phyloP scores from a whole-genome alignment of 140 eudicot species.

The Stevia rebaudiana region DNA sequence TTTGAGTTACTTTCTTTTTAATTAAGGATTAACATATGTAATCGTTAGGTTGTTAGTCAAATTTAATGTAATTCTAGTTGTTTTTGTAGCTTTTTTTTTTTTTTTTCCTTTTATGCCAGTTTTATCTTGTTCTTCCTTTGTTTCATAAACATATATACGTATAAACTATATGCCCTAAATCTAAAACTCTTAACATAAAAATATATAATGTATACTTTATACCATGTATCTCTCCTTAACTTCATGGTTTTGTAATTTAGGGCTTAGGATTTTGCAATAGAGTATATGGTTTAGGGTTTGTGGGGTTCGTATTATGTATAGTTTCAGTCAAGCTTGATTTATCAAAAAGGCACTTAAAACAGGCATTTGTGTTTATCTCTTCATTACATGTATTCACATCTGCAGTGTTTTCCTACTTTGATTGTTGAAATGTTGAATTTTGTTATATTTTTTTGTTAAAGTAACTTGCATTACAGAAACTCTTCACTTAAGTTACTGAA shows the following conservation, averaged over 20 bases:
- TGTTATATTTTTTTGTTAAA: not conserved
- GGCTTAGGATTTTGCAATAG: no score
- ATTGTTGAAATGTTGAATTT: not conserved
- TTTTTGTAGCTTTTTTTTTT: not conserved
- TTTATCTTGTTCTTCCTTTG: not conserved
- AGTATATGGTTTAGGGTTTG: not conserved
- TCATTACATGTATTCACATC: not conserved
- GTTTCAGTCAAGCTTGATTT: not conserved
- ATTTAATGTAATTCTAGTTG: not conserved
- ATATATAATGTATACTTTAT: not conserved
- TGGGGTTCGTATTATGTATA: not conserved
- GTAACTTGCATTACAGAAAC: not conserved
- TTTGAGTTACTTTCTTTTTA: not conserved
- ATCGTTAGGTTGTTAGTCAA: not conserved
- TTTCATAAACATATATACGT: no score
- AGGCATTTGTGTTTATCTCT: not conserved
- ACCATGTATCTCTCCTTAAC: no score
- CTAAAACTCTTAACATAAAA: no score
- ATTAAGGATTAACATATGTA: not conserved
- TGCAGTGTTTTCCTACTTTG: not conserved
- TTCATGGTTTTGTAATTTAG: not conserved
- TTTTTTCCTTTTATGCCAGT: not conserved
- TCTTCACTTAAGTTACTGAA: not conserved
- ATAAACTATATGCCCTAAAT: not conserved
- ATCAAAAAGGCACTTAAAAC: not conserved